Percentiles rank a stretch among this genome's conserved stretches.
Conservation (phyloP, 106 monocot species). For the Cymbidium sinense region DNA sequence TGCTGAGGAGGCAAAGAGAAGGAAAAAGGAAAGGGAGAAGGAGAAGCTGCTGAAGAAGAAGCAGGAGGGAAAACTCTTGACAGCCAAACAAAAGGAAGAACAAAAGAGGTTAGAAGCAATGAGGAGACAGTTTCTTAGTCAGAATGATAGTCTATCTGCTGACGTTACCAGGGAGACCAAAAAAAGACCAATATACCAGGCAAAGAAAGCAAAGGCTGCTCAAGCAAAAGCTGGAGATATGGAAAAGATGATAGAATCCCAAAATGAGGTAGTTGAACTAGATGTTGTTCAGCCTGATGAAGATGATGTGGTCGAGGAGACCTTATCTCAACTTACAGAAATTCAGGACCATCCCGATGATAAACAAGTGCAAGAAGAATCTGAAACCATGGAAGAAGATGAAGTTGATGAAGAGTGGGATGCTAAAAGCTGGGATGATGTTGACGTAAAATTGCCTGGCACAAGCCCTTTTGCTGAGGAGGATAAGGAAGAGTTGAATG, state of each 20-base stretch:
- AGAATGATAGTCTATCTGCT: slow-evolving; percentile 18
- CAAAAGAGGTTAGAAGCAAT: slow-evolving; percentile 68
- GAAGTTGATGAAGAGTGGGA: slow-evolving; percentile 93
- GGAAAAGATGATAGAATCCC: slow-evolving; percentile 10
- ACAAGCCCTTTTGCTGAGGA: slow-evolving; percentile 75
- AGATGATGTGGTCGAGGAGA: slow-evolving; percentile 25
- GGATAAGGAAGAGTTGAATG: slow-evolving; percentile 40
- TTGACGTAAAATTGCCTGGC: slow-evolving; percentile 65
- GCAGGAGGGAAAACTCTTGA: slow-evolving; percentile 75
- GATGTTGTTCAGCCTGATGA: slow-evolving; percentile 33
- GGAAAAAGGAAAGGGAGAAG: slow-evolving; percentile 95
- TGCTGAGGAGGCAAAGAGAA: slow-evolving; percentile 73
- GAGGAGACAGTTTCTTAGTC: slow-evolving; percentile 72
- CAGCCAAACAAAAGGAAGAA: slow-evolving; percentile 89
- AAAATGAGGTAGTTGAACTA: slow-evolving; percentile 10
- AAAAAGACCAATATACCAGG: slow-evolving; percentile 67
- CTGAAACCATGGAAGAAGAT: slow-evolving; percentile 47
- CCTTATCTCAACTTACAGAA: slow-evolving; percentile 35
- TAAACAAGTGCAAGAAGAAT: slow-evolving; percentile 29
- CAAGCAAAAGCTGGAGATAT: slow-evolving; percentile 2
- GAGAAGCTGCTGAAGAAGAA: slow-evolving; percentile 79
- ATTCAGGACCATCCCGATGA: slow-evolving; percentile 45
- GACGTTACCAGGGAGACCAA: slow-evolving; percentile 50
- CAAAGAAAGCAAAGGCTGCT: slow-evolving; percentile 26
- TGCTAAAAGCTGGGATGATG: slow-evolving; percentile 98